A percentile compares a stretch with the other conserved stretches of the same genome.
Conservation (phyloP, 306 rosid genomes). For the Gleditsia sinensis region DNA sequence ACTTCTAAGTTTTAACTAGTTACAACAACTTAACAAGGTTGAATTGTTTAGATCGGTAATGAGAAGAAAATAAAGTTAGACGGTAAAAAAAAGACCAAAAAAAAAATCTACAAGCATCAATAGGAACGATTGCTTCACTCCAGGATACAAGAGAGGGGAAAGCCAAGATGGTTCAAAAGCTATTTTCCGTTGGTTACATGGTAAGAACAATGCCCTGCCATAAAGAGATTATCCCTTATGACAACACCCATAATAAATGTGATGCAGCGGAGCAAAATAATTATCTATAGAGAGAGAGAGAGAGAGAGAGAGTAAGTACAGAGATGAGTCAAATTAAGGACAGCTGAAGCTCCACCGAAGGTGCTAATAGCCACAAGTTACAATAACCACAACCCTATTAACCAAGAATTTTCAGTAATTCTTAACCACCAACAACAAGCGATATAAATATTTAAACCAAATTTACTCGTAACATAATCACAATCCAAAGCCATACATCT, state of each 20-base stretch:
- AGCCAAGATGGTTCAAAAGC: neutral
- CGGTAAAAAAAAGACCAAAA: too few relatives aligned
- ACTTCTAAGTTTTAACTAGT: neutral
- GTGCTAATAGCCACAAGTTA: neutral
- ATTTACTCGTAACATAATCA: neutral
- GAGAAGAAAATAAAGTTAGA: neutral
- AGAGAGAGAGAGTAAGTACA: neutral
- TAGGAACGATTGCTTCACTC: neutral
- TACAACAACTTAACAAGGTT: neutral
- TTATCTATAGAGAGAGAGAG: neutral
- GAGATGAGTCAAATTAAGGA: neutral
- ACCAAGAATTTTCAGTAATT: neutral
- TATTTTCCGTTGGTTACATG: neutral
- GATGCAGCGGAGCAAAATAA: neutral
- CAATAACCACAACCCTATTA: neutral
- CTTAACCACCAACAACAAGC: neutral
- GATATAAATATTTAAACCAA: neutral
- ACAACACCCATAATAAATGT: neutral
- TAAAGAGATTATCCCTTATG: neutral
- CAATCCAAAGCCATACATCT: neutral
- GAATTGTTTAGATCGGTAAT: neutral
- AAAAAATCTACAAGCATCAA: neutral
- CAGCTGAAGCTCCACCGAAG: constrained; percentile 6
- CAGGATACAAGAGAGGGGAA: neutral
- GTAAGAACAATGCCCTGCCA: neutral